A percentile compares a stretch with the other conserved stretches of the same genome.
phyloP scores from a whole-genome alignment of 495 filamentous ascomycete genomes.

The Penicillium parvum region DNA sequence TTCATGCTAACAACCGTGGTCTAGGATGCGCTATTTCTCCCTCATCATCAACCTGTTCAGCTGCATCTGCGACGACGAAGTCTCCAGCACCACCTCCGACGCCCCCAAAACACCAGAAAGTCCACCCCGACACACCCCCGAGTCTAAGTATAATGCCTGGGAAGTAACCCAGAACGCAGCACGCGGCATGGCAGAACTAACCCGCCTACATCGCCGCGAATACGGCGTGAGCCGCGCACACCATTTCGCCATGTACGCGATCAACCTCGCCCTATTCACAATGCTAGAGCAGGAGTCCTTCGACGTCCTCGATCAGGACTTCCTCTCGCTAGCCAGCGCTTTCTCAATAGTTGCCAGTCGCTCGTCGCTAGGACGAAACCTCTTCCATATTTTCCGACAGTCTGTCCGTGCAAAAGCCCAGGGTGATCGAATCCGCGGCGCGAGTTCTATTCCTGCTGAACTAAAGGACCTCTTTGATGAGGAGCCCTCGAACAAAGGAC shows the following conservation, averaged over 20 bases:
- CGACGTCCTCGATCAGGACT: constrained; percentile 38
- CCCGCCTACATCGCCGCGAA: constrained; percentile 32
- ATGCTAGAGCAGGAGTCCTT: constrained; percentile 33
- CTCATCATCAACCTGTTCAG: constrained; percentile 39
- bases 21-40: constrained; percentile 40
- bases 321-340: constrained; percentile 34
- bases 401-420: constrained; percentile 33
- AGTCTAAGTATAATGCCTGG: constrained; percentile 22
- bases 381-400: constrained; percentile 43
- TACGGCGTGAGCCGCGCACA: constrained; percentile 40
- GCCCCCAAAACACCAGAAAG: constrained; percentile 34
- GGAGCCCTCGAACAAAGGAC: constrained; percentile 13
- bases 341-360: constrained; percentile 37
- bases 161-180: constrained; percentile 28
- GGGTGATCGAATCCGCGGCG: constrained; percentile 24
- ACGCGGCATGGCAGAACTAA: constrained; percentile 31
- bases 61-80: constrained; percentile 21
- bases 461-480: constrained; percentile 40
- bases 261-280: constrained; percentile 42
- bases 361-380: constrained; percentile 34
- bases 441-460: constrained; percentile 25
- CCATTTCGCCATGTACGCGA: constrained; percentile 42
- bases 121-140: constrained; percentile 20
- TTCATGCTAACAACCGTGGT: background rate
- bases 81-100: constrained; percentile 13